Base-by-base conservation (phyloP, 164 flowering plant species). In the Paratinospora sagittata region DNA sequence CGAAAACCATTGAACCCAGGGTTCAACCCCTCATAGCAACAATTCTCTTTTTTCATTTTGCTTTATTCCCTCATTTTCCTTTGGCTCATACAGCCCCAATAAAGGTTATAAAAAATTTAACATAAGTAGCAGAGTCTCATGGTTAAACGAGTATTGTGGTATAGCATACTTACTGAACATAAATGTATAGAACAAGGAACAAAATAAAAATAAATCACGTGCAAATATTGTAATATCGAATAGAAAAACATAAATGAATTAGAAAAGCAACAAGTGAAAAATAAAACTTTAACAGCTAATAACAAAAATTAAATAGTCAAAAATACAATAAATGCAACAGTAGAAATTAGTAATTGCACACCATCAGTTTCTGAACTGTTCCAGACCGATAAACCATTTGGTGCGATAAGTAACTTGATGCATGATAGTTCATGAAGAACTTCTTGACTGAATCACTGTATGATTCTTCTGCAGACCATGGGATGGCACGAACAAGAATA, bases 401-500 rank as follows among this genome's bases (percentile, higher is more conserved):
- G 81, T 95, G 99, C 16, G 96, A 84, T 72, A 95, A 71, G 76
- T 92, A 95, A 75, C 87, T 87, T 65, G 93, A 86, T 67, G 89
- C 82, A 83, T 95, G 87, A 78, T 88, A 92, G 33, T 85, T 82
- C 19, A 83, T 74, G 73, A 95, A 95, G 80, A 82, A 95, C 14
- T 82, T 83, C 36, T 69, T 77, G 74, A 92, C 86, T 16, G 86
- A 33, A 8, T 84, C 88, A 81, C 92, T 84, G 67, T 84, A 90
- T 19, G 97, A 80, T 77, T 87, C 86, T 69, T 80, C 85, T 24
- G 80, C 8, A 55, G 85, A 79, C 83, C 82, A 72, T 27, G 99
- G 99, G 65, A 95, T 86, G 65, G 90, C 71, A 73, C 98, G 98
- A 73, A 95, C 97, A 77, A 93, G 86, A 81, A 95, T 83, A n/a